Percentiles rank a stretch among this genome's conserved stretches.
Evolutionary conservation across 345 rosid genomes (phyloP).

Genomic region (Turnera subulata): DNA sequence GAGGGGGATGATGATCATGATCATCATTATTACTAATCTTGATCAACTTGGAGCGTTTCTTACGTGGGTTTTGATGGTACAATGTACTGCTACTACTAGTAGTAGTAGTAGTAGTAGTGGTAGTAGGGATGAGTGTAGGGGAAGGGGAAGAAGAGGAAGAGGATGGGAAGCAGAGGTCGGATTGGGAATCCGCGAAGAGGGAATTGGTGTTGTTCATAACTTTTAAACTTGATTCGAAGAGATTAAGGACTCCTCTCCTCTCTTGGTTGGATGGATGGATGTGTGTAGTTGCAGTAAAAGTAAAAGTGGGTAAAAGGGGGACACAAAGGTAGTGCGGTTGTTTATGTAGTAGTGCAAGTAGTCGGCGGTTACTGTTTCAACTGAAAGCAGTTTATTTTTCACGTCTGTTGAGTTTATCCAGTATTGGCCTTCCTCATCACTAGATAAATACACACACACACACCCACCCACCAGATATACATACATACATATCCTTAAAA

Average conservation of each 20-base stretch:
- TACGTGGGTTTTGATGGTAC: conserved; percentile 34
- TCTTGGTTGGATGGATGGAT: too few species aligned
- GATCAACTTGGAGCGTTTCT: conserved; percentile 36
- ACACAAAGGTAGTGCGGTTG: conserved; percentile 1
- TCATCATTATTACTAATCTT: too few species aligned
- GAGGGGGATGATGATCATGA: too few species aligned
- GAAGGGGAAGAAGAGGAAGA: conserved; percentile 28
- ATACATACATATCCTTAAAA: too few species aligned
- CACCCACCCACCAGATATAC: too few species aligned
- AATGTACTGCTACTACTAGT: too few species aligned
- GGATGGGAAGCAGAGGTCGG: conserved; percentile 16
- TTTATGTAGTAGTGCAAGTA: conserved; percentile 11
- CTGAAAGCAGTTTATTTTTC: background rate
- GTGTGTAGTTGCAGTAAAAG: too few species aligned
- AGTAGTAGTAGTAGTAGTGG: too few species aligned
- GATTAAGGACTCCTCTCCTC: too few species aligned
- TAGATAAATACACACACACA: too few species aligned
- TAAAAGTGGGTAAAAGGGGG: background rate
- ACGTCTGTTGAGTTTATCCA: background rate
- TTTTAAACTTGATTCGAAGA: too few species aligned
- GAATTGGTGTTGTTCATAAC: conserved; percentile 8
- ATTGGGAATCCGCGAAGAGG: background rate
- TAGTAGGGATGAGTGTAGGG: conserved; percentile 1
- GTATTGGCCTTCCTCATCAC: background rate
- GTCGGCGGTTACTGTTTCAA: background rate